A percentile compares a stretch with the other conserved stretches of the same genome.
Evolutionary conservation across 441 rosid genomes (phyloP).

Genomic region (Corymbia citriodora): DNA sequence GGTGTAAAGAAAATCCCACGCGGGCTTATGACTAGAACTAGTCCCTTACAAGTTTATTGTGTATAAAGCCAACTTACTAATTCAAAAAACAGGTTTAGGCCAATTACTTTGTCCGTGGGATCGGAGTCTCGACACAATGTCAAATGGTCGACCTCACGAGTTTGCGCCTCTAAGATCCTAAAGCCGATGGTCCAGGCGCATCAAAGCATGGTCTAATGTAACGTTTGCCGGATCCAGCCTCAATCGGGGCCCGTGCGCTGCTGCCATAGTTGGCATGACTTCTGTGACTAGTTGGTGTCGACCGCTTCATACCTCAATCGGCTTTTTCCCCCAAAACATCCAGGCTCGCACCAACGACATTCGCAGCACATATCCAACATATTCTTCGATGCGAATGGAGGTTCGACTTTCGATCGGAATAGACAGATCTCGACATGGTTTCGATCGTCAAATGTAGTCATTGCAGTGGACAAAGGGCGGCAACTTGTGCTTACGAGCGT

Average conservation of each 20-base stretch:
- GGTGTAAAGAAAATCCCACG: background rate
- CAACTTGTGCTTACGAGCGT: background rate
- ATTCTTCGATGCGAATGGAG: background rate
- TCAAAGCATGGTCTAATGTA: background rate
- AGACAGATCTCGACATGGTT: background rate
- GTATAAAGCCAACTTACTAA: background rate
- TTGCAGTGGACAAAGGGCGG: background rate
- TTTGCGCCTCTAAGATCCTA: background rate
- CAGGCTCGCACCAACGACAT: background rate
- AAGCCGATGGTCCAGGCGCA: background rate
- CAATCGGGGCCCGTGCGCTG: background rate
- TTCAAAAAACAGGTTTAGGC: background rate
- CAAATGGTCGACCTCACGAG: background rate
- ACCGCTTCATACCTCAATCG: background rate
- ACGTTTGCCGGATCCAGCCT: background rate
- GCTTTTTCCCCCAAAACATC: background rate
- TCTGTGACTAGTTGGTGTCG: background rate
- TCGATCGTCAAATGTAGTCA: background rate
- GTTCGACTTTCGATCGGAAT: background rate
- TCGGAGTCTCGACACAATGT: background rate
- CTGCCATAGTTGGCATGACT: background rate
- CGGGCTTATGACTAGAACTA: background rate
- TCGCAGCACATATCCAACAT: background rate
- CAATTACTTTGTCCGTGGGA: background rate
- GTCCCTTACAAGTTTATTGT: background rate